These are phyloP conservation scores for Metschnikowia matae DNA, from an alignment of 805 yeast genomes.

Conservation along the genomic window DNA sequence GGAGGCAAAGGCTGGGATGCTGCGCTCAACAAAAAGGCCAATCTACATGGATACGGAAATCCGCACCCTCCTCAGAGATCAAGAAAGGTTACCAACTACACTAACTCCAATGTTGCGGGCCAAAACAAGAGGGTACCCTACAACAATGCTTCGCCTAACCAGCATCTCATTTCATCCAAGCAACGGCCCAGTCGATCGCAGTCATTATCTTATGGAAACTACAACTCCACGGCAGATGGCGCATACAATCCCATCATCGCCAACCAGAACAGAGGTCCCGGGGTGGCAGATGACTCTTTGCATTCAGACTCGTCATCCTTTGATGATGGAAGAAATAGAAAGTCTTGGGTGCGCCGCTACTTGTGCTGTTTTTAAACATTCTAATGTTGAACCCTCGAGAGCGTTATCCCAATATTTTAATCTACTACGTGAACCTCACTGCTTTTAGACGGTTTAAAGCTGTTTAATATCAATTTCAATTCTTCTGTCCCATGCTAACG, in stretches of 20 bases:
- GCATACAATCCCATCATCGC: conserved; percentile 4
- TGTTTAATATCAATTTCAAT: neutral
- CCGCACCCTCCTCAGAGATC: conserved; percentile 64
- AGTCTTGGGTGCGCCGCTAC: conserved; percentile 15
- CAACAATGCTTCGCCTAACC: conserved; percentile 8
- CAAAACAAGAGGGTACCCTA: conserved; percentile 11
- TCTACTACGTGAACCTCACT: neutral
- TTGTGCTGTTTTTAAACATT: conserved; percentile 15
- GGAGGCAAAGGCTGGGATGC: conserved; percentile 97
- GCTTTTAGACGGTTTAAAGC: neutral
- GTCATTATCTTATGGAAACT: conserved; percentile 15
- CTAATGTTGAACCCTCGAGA: neutral
- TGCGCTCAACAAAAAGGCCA: conserved; percentile 83
- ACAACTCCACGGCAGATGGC: conserved; percentile 13
- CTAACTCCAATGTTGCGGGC: conserved; percentile 6
- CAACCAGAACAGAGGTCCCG: conserved; percentile 30
- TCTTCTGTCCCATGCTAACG: neutral
- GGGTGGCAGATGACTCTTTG: conserved; percentile 34
- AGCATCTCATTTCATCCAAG: conserved; percentile 11
- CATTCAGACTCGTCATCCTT: conserved; percentile 39
- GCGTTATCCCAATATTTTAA: neutral
- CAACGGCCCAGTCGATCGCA: conserved; percentile 16
- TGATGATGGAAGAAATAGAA: conserved; percentile 13
- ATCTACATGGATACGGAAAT: conserved; percentile 93
- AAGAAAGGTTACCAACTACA: conserved; percentile 19